Base-by-base conservation (phyloP, 2,329 filamentous ascomycete species). In the Exophiala viscosa region DNA sequence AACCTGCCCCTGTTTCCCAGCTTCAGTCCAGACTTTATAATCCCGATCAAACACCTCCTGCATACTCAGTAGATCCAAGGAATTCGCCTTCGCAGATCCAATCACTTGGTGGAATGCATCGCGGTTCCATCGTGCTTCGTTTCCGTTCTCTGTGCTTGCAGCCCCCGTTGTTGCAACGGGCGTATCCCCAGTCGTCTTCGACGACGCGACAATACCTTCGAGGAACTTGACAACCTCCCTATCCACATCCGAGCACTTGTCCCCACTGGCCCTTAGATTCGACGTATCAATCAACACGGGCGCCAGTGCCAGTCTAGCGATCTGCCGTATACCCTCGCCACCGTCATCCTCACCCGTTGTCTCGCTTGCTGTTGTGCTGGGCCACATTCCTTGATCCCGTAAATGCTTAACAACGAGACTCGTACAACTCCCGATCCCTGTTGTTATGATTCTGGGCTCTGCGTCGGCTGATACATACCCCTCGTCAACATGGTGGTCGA, bases 401-500 rank as follows among this genome's bases (percentile, higher is more conserved):
- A 67, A 67, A 54, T 81, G 75, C 39, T 77, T 73, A 6, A 76
- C 69, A 7, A 85, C 70, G 2, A 84, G 70, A 28, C 80, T 83
- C 7, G 75, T 76, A 64, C 82, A 85, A 55, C 81, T 84, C 1
- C 82, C 82, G 10, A 73, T 70, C 11, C 73, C 72, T 17, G 77
- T 78, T 41, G 74, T 69, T 34, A 85, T 76, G 17, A 82, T 67
- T 20, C 76, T 70, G 7, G 79, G 80, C 34, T 78, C 70, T 2
- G 66, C 65, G 2, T 71, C 64, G 9, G 64, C 34, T 0, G 78
- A 72, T 2, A 84, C 72, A 49, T 72, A 76, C 11, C 69, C 55
- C 61, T 86, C 82, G 49, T 85, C 81, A 3, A 77, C 74, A 60
- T 85, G 83, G 62, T 86, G 82, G 62, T 86, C 82, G 49, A 86